Evolutionary conservation across 2,329 filamentous ascomycete genomes (phyloP), one percentile per base, ranked within the genome.

Genomic region (Diaporthe destruens): DNA sequence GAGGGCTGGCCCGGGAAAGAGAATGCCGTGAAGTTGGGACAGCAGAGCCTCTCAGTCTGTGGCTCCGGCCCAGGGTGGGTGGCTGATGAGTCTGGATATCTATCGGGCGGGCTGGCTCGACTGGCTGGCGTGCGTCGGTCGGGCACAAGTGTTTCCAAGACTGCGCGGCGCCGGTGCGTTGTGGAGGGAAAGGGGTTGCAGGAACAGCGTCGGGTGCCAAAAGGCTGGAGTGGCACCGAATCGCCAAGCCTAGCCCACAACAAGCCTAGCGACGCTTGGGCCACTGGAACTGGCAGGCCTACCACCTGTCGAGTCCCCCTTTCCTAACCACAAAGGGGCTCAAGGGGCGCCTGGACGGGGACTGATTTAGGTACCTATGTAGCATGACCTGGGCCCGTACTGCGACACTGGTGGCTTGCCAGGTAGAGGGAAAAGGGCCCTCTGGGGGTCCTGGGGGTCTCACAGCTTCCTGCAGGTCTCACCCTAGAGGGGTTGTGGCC

Each of bases 171-270:
- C 56, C 47, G 68, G 34, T 29, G 34, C 44, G 44, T 61, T 61
- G 67, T 63, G 55, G 68, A 61, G 56, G 68, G 68, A 70, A 70
- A 70, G 68, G 68, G 68, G 68, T 70, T 70, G 68, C 68, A 70
- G 68, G 57, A 70, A 70, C 53, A 70, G 44, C 42, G 68, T 70
- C 68, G 55, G 55, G 68, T 61, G 53, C 68, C 68, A 70, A 54
- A 66, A 70, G 68, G 68, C 57, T 57, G 68, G 36, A 70, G 55
- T 59, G 68, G 57, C 68, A 53, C 68, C 57, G 57, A 42, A 53
- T 70, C 55, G 55, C 42, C 57, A 66, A 53, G 61, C 61, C 61
- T 53, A 66, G 61, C 61, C 61, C 61, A 39, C 61, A 66, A 66
- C 61, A 53, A 53, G 44, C 47, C 55, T 61, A 61, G 44, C 55